Conservation (phyloP, 2,329 filamentous ascomycete genomes). For the Colletotrichum costaricense region DNA sequence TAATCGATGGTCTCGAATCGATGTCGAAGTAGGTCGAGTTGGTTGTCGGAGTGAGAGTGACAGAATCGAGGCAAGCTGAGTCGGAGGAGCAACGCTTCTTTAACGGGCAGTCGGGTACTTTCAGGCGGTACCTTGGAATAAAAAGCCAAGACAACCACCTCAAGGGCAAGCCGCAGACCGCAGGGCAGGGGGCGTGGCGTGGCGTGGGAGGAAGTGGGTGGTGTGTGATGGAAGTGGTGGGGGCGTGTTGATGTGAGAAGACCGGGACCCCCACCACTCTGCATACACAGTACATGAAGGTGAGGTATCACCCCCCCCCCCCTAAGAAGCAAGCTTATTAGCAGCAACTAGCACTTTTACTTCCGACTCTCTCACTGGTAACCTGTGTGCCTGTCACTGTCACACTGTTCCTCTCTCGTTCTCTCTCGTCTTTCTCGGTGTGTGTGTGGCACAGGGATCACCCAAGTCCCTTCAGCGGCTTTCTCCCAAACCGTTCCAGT, state of each 20-base stretch:
- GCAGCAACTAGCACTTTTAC: background rate
- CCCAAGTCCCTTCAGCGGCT: background rate
- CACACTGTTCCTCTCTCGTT: background rate
- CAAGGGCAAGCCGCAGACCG: conserved; percentile 3
- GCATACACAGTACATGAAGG: too few relatives aligned
- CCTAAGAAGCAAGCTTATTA: conserved; percentile 11
- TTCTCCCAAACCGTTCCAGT: background rate
- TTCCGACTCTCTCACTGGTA: background rate
- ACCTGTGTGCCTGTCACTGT: background rate
- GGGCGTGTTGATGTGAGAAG: background rate
- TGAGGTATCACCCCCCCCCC: too few relatives aligned
- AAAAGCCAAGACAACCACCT: conserved; percentile 4
- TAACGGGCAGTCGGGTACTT: conserved; percentile 29
- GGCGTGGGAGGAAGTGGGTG: conserved; percentile 20
- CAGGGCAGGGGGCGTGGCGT: conserved; percentile 25
- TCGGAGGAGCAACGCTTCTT: conserved; percentile 35
- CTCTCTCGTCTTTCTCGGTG: background rate
- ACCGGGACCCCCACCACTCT: too few relatives aligned
- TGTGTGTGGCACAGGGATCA: conserved; percentile 14
- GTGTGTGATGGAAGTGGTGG: background rate
- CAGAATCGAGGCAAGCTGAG: background rate
- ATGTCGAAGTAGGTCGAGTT: conserved; percentile 1
- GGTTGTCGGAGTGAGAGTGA: background rate
- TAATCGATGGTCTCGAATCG: background rate
- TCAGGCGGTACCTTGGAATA: conserved; percentile 15